Evolutionary conservation across 352 stramenopile genomes (phyloP).

Genomic region (Blastocystis sp.): DNA sequence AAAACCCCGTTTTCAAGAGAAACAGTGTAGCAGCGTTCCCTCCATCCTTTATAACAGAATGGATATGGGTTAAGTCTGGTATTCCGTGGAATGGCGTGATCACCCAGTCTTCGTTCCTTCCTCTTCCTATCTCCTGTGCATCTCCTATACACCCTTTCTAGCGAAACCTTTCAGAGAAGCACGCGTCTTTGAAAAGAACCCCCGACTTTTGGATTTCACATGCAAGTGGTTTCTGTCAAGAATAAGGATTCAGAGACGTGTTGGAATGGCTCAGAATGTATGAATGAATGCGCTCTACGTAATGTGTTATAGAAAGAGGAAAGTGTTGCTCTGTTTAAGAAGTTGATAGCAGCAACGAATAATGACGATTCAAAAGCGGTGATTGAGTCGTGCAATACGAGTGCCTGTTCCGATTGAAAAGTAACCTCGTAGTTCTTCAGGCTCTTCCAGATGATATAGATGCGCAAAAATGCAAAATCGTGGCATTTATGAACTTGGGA

Average conservation of each 20-base stretch:
- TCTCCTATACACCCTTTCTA: too few species aligned
- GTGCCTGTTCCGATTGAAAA: not conserved
- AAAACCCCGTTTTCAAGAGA: not conserved
- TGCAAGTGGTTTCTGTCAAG: not conserved
- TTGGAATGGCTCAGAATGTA: slow-evolving; percentile 59
- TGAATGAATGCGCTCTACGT: not conserved
- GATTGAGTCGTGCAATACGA: slow-evolving; percentile 50
- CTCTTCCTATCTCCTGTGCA: too few species aligned
- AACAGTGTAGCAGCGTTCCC: too few species aligned
- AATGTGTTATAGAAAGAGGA: slow-evolving; percentile 30
- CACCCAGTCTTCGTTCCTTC: too few species aligned
- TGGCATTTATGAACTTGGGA: slow-evolving; percentile 46
- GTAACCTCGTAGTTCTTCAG: slow-evolving; percentile 53
- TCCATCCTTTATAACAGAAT: too few species aligned
- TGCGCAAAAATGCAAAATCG: slow-evolving; percentile 63
- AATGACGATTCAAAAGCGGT: slow-evolving; percentile 61
- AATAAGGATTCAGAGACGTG: not conserved
- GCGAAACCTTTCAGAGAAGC: too few species aligned
- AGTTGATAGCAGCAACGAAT: slow-evolving; percentile 20
- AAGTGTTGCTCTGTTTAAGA: slow-evolving; percentile 46
- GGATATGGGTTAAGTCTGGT: too few species aligned
- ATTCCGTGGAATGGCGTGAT: too few species aligned
- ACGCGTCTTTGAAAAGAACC: not conserved
- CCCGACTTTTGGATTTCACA: not conserved
- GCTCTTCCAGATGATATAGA: slow-evolving; percentile 57